phyloP scores from a whole-genome alignment of 2,329 filamentous ascomycete species.

The Colletotrichum sp. region DNA sequence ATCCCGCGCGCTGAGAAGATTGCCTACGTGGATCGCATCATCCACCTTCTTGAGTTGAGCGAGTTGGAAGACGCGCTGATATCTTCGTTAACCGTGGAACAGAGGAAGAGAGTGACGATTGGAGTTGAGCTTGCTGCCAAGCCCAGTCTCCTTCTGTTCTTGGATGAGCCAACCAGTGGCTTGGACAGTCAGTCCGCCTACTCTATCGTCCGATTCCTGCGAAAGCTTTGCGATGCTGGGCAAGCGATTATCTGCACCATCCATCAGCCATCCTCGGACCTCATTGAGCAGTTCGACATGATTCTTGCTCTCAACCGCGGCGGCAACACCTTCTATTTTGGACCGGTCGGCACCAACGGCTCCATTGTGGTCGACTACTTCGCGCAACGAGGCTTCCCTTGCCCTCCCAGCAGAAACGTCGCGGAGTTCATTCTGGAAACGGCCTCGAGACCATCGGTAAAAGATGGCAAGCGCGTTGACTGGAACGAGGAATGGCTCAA shows the following conservation, averaged over 20 bases:
- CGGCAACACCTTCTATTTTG: slow-evolving; percentile 77
- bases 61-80: slow-evolving; percentile 71
- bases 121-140: slow-evolving; percentile 74
- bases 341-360: slow-evolving; percentile 72
- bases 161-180: slow-evolving; percentile 68
- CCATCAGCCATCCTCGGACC: slow-evolving; percentile 64
- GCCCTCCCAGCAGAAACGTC: slow-evolving; percentile 60
- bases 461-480: slow-evolving; percentile 53
- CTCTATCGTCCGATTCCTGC: slow-evolving; percentile 48
- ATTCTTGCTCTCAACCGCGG: slow-evolving; percentile 72
- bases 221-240: slow-evolving; percentile 61
- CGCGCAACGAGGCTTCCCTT: slow-evolving; percentile 66
- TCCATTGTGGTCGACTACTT: slow-evolving; percentile 63
- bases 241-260: slow-evolving; percentile 70
- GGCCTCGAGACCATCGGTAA: slow-evolving; percentile 38
- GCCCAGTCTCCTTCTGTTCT: slow-evolving; percentile 68
- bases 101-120: slow-evolving; percentile 70
- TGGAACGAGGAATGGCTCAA: slow-evolving; percentile 80
- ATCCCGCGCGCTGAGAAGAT: slow-evolving; percentile 66
- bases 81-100: slow-evolving; percentile 51
- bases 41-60: slow-evolving; percentile 68
- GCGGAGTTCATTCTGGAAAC: slow-evolving; percentile 57
- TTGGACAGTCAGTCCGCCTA: slow-evolving; percentile 40
- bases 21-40: slow-evolving; percentile 70
- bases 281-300: slow-evolving; percentile 75